Percentiles rank a stretch among this genome's conserved stretches.
phyloP scores from a whole-genome alignment of 257 asterid species.

The Forsythia viridissima region DNA sequence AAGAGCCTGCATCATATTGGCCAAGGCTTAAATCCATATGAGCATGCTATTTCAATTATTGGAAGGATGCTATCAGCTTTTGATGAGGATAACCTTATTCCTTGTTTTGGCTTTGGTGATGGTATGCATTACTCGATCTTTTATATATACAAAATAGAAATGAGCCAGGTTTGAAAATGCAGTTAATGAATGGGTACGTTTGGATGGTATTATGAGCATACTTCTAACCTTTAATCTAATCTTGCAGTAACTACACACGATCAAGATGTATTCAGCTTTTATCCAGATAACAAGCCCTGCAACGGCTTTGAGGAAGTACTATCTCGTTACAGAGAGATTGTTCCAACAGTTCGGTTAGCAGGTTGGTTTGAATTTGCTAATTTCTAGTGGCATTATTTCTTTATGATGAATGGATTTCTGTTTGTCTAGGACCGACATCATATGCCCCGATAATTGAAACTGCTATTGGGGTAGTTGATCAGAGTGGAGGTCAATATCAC shows the following conservation, averaged over 20 bases:
- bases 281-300: constrained; percentile 56
- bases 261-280: constrained; percentile 77
- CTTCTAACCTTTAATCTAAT: background rate
- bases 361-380: constrained; percentile 38
- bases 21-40: constrained; percentile 64
- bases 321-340: constrained; percentile 68
- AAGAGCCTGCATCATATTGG: constrained; percentile 67
- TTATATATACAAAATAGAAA: background rate
- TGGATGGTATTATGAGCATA: constrained; percentile 31
- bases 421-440: constrained; percentile 77
- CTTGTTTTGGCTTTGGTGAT: constrained; percentile 89
- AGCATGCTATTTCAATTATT: constrained; percentile 84
- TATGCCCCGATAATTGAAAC: constrained; percentile 84
- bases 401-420: background rate
- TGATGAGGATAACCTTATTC: constrained; percentile 89
- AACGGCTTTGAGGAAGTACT: constrained; percentile 84
- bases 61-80: constrained; percentile 79
- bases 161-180: background rate
- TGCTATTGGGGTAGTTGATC: constrained; percentile 84
- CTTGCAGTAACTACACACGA: constrained; percentile 77
- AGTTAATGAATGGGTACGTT: background rate
- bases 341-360: constrained; percentile 66
- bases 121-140: constrained; percentile 23
- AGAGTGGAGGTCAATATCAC: constrained; percentile 83
- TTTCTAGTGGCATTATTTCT: background rate